These are phyloP conservation scores for Backusella westeae DNA, from an alignment of 192 early-diverging fungal species.

Conservation along the genomic window DNA sequence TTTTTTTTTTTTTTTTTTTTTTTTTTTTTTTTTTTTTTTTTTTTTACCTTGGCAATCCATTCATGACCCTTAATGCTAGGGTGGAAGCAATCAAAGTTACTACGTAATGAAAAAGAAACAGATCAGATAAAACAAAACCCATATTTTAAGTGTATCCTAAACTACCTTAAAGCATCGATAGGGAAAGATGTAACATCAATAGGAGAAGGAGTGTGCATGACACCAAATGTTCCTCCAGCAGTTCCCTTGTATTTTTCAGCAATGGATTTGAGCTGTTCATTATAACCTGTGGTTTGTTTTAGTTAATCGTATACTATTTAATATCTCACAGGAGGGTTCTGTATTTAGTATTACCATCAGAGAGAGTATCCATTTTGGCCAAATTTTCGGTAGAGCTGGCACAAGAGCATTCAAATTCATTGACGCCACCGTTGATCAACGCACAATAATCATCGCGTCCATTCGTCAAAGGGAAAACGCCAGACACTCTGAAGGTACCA, in stretches of 20 bases:
- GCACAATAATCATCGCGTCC: background rate
- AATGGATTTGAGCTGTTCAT: conserved; percentile 38
- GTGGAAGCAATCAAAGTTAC: conserved; percentile 55
- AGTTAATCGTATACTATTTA: background rate
- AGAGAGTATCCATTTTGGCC: background rate
- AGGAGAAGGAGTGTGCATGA: conserved; percentile 20
- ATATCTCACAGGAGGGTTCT: background rate
- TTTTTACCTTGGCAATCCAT: conserved; percentile 17
- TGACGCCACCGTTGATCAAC: background rate
- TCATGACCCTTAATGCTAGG: conserved; percentile 23
- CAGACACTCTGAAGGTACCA: background rate
- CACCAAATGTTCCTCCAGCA: conserved; percentile 18
- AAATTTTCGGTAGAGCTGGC: background rate
- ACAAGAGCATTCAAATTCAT: background rate
- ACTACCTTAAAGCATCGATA: conserved; percentile 30
- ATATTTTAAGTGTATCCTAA: conserved; percentile 11
- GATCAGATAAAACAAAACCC: background rate
- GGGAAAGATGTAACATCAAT: conserved; percentile 35
- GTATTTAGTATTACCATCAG: background rate
- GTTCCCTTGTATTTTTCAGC: conserved; percentile 35
- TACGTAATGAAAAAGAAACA: conserved; percentile 18
- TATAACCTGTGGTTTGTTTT: conserved; percentile 2
- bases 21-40: background rate
- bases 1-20: no score
- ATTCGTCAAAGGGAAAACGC: background rate